Conservation (phyloP, 2,329 filamentous ascomycete genomes). For the Colletotrichum simmondsii region DNA sequence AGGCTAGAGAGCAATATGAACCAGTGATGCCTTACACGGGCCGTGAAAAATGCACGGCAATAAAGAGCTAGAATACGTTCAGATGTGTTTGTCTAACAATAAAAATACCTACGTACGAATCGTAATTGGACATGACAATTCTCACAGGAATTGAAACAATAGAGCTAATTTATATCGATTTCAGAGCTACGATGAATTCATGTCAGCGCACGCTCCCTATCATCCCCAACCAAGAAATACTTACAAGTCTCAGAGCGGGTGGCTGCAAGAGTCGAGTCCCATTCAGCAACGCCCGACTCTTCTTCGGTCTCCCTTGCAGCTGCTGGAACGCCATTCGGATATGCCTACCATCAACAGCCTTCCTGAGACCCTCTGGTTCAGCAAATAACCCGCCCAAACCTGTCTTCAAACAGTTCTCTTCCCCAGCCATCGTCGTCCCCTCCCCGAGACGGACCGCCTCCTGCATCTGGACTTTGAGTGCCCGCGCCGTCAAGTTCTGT, state of each 20-base stretch:
- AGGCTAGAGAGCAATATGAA: too few relatives aligned
- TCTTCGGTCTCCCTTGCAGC: background rate
- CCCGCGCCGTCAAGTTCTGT: slow-evolving; percentile 26
- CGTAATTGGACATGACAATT: too few relatives aligned
- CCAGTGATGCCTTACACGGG: too few relatives aligned
- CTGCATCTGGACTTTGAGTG: slow-evolving; percentile 21
- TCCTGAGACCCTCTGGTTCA: background rate
- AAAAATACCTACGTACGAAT: too few relatives aligned
- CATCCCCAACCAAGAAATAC: background rate
- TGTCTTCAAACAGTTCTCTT: background rate
- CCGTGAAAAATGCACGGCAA: too few relatives aligned
- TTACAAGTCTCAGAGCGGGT: background rate
- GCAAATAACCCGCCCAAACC: background rate
- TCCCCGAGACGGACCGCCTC: background rate
- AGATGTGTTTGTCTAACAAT: too few relatives aligned
- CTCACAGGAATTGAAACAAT: too few relatives aligned
- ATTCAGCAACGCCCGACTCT: slow-evolving; percentile 7
- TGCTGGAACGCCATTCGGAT: slow-evolving; percentile 16
- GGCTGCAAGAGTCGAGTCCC: background rate
- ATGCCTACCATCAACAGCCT: slow-evolving; percentile 11
- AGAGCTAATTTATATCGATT: too few relatives aligned
- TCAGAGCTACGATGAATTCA: background rate
- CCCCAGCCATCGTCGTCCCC: background rate
- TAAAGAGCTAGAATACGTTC: too few relatives aligned
- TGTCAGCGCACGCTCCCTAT: background rate